Evolutionary conservation across 2,329 filamentous ascomycete species (phyloP).

Genomic region (Paecilomyces fulvus): DNA sequence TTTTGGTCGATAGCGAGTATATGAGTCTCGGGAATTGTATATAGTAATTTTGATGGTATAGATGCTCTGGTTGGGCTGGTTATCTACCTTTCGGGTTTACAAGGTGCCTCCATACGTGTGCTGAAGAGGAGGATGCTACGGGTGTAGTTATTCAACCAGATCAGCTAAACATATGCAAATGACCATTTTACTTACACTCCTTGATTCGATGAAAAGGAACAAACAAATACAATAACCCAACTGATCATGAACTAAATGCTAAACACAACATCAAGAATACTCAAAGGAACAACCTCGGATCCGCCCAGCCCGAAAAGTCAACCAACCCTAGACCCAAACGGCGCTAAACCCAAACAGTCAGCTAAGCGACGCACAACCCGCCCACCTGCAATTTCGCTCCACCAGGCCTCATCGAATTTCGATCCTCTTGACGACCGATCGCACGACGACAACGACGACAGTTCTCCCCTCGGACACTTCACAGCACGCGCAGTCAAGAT

Average conservation of each 20-base stretch:
- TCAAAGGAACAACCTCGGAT: too few relatives aligned
- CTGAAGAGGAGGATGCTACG: too few relatives aligned
- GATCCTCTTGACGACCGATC: conserved; percentile 29
- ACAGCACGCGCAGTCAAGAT: conserved; percentile 60
- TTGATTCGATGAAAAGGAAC: neutral
- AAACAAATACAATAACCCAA: neutral
- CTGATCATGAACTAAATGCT: neutral
- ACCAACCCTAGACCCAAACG: conserved; percentile 19
- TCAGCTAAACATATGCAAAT: neutral
- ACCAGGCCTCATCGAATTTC: conserved; percentile 30
- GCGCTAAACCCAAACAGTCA: conserved; percentile 26
- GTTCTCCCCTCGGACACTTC: conserved; percentile 32
- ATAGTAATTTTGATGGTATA: neutral
- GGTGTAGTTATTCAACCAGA: neutral
- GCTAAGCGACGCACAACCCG: conserved; percentile 39
- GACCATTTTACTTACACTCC: neutral
- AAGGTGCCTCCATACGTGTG: too few relatives aligned
- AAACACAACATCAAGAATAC: too few relatives aligned
- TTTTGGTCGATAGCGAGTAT: neutral
- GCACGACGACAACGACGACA: conserved; percentile 29
- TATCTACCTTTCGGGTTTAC: neutral
- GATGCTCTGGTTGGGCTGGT: neutral
- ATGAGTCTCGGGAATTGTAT: neutral
- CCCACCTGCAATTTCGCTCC: conserved; percentile 31
- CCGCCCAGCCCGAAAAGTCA: neutral